Percentiles rank a stretch among this genome's conserved stretches.
These are phyloP conservation scores for Russula sp. DNA, from an alignment of 768 basidiomycete species.

Conservation along the genomic window DNA sequence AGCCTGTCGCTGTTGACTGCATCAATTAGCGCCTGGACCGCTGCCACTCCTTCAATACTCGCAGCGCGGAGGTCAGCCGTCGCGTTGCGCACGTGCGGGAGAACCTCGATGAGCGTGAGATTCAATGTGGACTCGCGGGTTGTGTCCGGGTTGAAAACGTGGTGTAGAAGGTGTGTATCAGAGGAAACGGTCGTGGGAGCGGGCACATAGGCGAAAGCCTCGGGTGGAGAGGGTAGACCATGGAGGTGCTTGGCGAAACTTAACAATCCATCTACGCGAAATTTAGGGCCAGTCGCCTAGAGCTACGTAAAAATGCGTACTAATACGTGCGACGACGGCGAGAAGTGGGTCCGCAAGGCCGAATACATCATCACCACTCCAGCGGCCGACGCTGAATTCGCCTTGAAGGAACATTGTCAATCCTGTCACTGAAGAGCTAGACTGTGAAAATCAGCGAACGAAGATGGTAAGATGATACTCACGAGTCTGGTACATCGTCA, in stretches of 20 bases:
- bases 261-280: slow-evolving; percentile 32
- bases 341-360: slow-evolving; percentile 33
- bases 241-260: slow-evolving; percentile 32
- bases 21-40: slow-evolving; percentile 28
- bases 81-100: slow-evolving; percentile 33
- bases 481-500: slow-evolving; percentile 30
- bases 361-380: slow-evolving; percentile 40
- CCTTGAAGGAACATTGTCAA: slow-evolving; percentile 34
- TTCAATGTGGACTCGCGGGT: slow-evolving; percentile 29
- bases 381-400: slow-evolving; percentile 42
- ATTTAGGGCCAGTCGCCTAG: neutral
- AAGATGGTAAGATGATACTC: slow-evolving; percentile 3
- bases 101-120: slow-evolving; percentile 32
- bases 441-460: neutral
- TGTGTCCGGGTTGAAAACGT: slow-evolving; percentile 29
- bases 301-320: slow-evolving; percentile 26
- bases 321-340: slow-evolving; percentile 32
- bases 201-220: slow-evolving; percentile 12
- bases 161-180: slow-evolving; percentile 36
- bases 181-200: slow-evolving; percentile 23
- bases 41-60: slow-evolving; percentile 27
- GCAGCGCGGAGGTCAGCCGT: slow-evolving; percentile 35
- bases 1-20: slow-evolving; percentile 35
- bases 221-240: slow-evolving; percentile 18
- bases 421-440: slow-evolving; percentile 29